Percentiles rank a stretch among this genome's conserved stretches.
Conservation (phyloP, 2,329 filamentous ascomycete genomes). For the Colletotrichum viniferum region DNA sequence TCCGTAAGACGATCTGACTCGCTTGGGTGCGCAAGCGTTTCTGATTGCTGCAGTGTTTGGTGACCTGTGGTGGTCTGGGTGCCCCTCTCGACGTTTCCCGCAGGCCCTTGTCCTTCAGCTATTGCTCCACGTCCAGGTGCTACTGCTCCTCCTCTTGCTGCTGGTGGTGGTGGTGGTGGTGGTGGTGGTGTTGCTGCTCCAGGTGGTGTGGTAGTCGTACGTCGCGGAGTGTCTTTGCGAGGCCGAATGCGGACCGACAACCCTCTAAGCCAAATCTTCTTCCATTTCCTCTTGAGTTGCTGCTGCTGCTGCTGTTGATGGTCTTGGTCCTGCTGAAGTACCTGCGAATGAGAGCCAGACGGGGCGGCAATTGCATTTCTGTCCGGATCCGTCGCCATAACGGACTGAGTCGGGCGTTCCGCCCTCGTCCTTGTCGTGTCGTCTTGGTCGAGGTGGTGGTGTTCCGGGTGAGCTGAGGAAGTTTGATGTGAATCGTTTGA, state of each 20-base stretch:
- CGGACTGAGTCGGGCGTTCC: neutral
- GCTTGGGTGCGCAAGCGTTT: neutral
- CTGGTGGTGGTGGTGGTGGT: neutral
- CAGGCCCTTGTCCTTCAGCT: neutral
- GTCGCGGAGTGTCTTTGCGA: neutral
- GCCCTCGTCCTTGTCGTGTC: neutral
- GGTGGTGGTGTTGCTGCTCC: neutral
- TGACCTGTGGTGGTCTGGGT: slow-evolving; percentile 6
- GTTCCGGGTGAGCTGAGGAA: neutral
- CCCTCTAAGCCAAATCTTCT: slow-evolving; percentile 4
- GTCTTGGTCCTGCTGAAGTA: neutral
- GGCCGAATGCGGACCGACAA: slow-evolving; percentile 17
- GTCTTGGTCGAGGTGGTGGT: neutral
- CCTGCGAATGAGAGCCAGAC: neutral
- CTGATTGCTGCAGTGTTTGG: slow-evolving; percentile 3
- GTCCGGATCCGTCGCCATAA: slow-evolving; percentile 10
- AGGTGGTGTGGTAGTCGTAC: neutral
- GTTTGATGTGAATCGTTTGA: neutral
- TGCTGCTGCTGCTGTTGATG: neutral
- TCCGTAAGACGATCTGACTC: slow-evolving; percentile 5
- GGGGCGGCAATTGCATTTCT: neutral
- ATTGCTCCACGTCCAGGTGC: neutral
- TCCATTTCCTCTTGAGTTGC: slow-evolving; percentile 14
- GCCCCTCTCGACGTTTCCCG: slow-evolving; percentile 1
- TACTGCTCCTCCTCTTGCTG: neutral